A percentile compares a stretch with the other conserved stretches of the same genome.
These are phyloP conservation scores for Pythium angustatum DNA, from an alignment of 352 stramenopile genomes.

Conservation along the genomic window DNA sequence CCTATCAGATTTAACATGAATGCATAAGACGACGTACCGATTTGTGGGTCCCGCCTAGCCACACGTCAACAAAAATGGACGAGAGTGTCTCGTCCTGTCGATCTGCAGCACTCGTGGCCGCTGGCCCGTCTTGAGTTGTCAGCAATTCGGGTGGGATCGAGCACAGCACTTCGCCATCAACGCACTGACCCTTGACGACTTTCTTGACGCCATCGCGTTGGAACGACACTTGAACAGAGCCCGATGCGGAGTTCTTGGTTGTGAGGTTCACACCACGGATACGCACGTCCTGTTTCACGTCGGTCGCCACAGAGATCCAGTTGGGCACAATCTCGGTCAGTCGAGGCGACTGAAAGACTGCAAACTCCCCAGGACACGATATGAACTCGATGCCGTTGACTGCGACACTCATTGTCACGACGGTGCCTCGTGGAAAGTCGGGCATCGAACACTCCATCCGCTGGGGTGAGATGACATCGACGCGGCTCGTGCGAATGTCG, in stretches of 20 bases:
- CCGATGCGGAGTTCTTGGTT: constrained; percentile 20
- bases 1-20: no score
- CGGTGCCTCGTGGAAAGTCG: constrained; percentile 54
- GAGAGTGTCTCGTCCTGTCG: neutral
- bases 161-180: constrained; percentile 31
- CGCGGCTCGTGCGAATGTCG: constrained; percentile 36
- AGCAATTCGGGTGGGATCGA: constrained; percentile 11
- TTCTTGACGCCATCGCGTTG: constrained; percentile 20
- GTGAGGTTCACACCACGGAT: constrained; percentile 65
- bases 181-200: constrained; percentile 22
- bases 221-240: constrained; percentile 50
- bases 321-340: constrained; percentile 52
- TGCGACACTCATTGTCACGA: constrained; percentile 50
- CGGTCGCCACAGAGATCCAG: constrained; percentile 44
- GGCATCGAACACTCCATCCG: constrained; percentile 60
- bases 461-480: constrained; percentile 45
- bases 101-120: neutral
- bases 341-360: constrained; percentile 60
- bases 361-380: constrained; percentile 43
- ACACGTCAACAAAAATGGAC: constrained; percentile 63
- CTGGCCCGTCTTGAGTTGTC: neutral
- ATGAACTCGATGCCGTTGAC: constrained; percentile 77
- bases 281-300: constrained; percentile 25
- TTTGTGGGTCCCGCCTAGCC: constrained; percentile 57
- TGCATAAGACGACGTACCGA: constrained; percentile 37